Percentiles rank a stretch among this genome's conserved stretches.
Conservation (phyloP, 192 early-diverging fungal genomes). For the Linderina pennispora region DNA sequence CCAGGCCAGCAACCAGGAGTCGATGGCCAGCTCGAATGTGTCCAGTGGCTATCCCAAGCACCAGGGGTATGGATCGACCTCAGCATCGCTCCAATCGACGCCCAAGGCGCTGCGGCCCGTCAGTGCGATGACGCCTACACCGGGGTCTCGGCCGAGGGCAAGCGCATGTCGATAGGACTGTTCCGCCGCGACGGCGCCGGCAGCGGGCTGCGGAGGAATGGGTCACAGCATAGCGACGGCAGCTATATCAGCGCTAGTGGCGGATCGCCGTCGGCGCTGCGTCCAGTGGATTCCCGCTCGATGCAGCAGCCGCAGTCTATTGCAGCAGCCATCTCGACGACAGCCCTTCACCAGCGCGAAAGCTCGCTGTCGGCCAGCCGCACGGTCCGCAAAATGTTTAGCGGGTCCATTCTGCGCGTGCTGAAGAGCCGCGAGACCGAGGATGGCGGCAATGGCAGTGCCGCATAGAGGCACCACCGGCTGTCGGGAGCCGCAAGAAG, state of each 20-base stretch:
- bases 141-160: slow-evolving; percentile 9
- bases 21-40: neutral
- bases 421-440: slow-evolving; percentile 43
- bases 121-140: slow-evolving; percentile 31
- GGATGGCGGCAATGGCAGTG: slow-evolving; percentile 24
- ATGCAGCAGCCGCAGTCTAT: slow-evolving; percentile 9
- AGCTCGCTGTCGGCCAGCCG: slow-evolving; percentile 12
- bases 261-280: no score
- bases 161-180: slow-evolving; percentile 41
- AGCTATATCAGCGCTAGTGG: no score
- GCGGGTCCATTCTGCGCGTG: slow-evolving; percentile 34
- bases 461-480: no score
- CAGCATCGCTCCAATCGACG: slow-evolving; percentile 35
- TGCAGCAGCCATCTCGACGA: slow-evolving; percentile 18
- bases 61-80: no score
- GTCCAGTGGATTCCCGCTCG: neutral
- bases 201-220: slow-evolving; percentile 30
- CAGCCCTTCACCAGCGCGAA: neutral
- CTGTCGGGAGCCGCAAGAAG: no score
- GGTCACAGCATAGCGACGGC: slow-evolving; percentile 27
- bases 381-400: slow-evolving; percentile 44
- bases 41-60: neutral
- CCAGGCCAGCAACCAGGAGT: neutral
- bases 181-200: slow-evolving; percentile 19
- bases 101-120: slow-evolving; percentile 30